A percentile compares a stretch with the other conserved stretches of the same genome.
These are phyloP conservation scores for Juglanconis oblonga DNA, from an alignment of 2,329 filamentous ascomycete genomes.

Conservation along the genomic window DNA sequence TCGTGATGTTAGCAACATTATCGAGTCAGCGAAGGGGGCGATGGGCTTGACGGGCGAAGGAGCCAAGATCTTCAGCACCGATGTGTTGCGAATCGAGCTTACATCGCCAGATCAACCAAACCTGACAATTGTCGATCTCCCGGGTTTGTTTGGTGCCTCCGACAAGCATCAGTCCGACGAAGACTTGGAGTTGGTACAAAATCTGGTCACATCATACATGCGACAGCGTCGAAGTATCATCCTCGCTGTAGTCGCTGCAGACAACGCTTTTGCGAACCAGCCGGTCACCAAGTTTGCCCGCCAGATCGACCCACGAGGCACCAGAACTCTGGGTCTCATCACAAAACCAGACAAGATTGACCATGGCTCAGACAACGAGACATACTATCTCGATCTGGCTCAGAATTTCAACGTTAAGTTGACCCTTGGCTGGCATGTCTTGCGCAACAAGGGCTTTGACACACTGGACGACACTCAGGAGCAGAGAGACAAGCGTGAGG, in stretches of 20 bases:
- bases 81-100: conserved; percentile 47
- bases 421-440: conserved; percentile 51
- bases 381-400: conserved; percentile 38
- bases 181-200: conserved; percentile 42
- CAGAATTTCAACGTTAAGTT: conserved; percentile 45
- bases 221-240: conserved; percentile 54
- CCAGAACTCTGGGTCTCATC: conserved; percentile 53
- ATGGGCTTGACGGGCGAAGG: conserved; percentile 46
- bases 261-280: conserved; percentile 58
- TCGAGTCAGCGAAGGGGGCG: conserved; percentile 36
- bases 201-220: conserved; percentile 56
- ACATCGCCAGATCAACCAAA: conserved; percentile 45
- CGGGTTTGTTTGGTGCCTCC: conserved; percentile 51
- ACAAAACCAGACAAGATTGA: conserved; percentile 51
- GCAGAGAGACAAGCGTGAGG: conserved; percentile 39
- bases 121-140: conserved; percentile 58
- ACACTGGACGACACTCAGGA: conserved; percentile 26
- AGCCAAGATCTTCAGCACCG: conserved; percentile 39
- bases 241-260: conserved; percentile 55
- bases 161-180: conserved; percentile 42
- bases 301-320: conserved; percentile 26
- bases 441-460: conserved; percentile 44
- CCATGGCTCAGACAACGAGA: conserved; percentile 37
- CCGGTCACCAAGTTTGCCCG: conserved; percentile 50
- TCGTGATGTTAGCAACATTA: conserved; percentile 30